phyloP scores from a whole-genome alignment of 1,139 yeast species.

The Candida anutae region DNA sequence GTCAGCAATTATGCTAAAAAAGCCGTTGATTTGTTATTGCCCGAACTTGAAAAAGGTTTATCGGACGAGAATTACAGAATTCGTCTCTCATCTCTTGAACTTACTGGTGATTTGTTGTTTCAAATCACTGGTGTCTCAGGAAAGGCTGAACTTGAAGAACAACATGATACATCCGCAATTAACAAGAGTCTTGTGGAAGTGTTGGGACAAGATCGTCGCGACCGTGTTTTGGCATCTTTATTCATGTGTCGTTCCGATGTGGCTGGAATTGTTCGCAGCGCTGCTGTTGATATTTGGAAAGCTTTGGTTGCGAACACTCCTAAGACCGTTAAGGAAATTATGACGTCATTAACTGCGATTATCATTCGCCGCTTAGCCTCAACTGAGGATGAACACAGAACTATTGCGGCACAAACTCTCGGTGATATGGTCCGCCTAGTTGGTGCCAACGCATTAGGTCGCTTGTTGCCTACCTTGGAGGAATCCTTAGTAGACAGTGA shows the following conservation, averaged over 20 bases:
- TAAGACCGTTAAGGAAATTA: conserved; percentile 85
- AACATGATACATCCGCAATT: conserved; percentile 53
- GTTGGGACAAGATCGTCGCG: conserved; percentile 84
- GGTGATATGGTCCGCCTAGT: conserved; percentile 96
- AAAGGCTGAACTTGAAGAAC: conserved; percentile 62
- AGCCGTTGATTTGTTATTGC: conserved; percentile 88
- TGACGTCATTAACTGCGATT: conserved; percentile 74
- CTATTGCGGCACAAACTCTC: conserved; percentile 87
- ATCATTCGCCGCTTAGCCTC: conserved; percentile 81
- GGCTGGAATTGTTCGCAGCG: conserved; percentile 78
- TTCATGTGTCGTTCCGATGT: conserved; percentile 93
- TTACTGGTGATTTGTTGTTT: conserved; percentile 93
- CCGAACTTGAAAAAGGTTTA: conserved; percentile 88
- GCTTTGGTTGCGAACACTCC: conserved; percentile 95
- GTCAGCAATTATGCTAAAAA: conserved; percentile 88
- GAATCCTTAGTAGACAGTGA: conserved; percentile 56
- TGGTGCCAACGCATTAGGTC: conserved; percentile 81
- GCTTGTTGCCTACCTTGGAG: conserved; percentile 78
- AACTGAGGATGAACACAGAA: conserved; percentile 67
- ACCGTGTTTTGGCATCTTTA: conserved; percentile 71
- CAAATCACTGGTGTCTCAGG: conserved; percentile 88
- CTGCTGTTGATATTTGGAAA: conserved; percentile 96
- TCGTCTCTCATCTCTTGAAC: conserved; percentile 88
- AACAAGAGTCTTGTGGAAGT: conserved; percentile 64
- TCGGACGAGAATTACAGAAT: conserved; percentile 80